phyloP scores from a whole-genome alignment of 345 rosid species.

The Bruguiera parviflora region DNA sequence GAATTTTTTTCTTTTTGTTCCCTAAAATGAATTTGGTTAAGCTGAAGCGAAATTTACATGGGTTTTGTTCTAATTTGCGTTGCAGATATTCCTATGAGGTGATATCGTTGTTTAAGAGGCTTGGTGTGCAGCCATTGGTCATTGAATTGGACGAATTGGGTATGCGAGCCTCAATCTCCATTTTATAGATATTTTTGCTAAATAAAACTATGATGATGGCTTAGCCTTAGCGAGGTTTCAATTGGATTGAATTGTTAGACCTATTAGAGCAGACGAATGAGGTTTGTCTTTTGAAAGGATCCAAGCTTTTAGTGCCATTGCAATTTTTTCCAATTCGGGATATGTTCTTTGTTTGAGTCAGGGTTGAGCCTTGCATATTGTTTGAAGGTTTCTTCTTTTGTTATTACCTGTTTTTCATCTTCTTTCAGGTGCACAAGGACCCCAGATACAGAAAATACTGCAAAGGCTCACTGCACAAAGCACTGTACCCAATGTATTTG shows the following conservation, averaged over 20 bases:
- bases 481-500: conserved; percentile 92
- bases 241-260: no score
- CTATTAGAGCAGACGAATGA: no score
- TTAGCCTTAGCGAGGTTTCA: no score
- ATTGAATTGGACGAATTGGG: conserved; percentile 92
- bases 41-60: not conserved
- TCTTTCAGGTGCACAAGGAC: conserved; percentile 80
- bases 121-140: conserved; percentile 71
- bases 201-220: no score
- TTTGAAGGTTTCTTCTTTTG: not conserved
- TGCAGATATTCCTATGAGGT: conserved; percentile 86
- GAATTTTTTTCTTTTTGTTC: not conserved
- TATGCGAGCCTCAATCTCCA: conserved; percentile 24
- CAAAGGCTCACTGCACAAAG: conserved; percentile 90
- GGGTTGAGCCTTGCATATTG: not conserved
- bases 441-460: conserved; percentile 76
- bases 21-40: not conserved
- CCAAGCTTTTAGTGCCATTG: not conserved
- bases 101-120: conserved; percentile 73
- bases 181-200: not conserved
- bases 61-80: conserved; percentile 7
- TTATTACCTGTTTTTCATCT: not conserved
- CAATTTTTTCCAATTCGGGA: not conserved
- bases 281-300: not conserved
- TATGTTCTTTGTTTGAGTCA: not conserved